Evolutionary conservation across 768 basidiomycete genomes (phyloP).

Genomic region (Paxillus involutus): DNA sequence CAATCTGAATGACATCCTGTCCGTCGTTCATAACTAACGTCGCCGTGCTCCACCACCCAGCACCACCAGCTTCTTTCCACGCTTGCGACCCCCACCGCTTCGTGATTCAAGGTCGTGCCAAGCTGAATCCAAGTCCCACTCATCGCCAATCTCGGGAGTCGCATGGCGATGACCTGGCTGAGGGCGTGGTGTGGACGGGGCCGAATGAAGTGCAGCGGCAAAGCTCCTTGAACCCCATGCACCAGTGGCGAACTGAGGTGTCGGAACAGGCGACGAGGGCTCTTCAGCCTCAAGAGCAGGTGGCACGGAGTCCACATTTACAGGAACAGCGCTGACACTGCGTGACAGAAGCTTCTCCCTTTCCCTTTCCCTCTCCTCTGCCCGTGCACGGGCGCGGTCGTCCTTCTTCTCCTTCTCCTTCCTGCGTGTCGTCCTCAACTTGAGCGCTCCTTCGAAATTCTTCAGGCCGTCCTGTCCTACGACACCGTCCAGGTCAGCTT

Average conservation of each 20-base stretch:
- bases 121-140: slow-evolving; percentile 76
- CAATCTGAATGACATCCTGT: not conserved
- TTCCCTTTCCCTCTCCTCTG: slow-evolving; percentile 77
- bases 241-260: slow-evolving; percentile 37
- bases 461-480: slow-evolving; percentile 75
- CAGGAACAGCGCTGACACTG: slow-evolving; percentile 9
- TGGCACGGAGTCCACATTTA: slow-evolving; percentile 5
- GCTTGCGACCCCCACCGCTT: slow-evolving; percentile 53
- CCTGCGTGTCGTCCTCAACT: slow-evolving; percentile 67
- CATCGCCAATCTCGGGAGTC: slow-evolving; percentile 45
- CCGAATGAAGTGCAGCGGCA: slow-evolving; percentile 71
- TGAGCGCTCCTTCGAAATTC: slow-evolving; percentile 82
- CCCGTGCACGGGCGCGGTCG: slow-evolving; percentile 75
- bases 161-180: slow-evolving; percentile 25
- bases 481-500: slow-evolving; percentile 78
- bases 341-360: slow-evolving; percentile 34
- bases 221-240: slow-evolving; percentile 84
- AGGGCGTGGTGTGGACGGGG: slow-evolving; percentile 47
- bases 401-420: slow-evolving; percentile 86
- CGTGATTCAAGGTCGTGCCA: slow-evolving; percentile 80
- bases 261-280: slow-evolving; percentile 1
- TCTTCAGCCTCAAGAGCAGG: slow-evolving; percentile 16
- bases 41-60: slow-evolving; percentile 63
- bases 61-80: slow-evolving; percentile 65
- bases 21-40: slow-evolving; percentile 22